Evolutionary conservation across 2,329 filamentous ascomycete genomes (phyloP).

Genomic region (Cercospora sojina): DNA sequence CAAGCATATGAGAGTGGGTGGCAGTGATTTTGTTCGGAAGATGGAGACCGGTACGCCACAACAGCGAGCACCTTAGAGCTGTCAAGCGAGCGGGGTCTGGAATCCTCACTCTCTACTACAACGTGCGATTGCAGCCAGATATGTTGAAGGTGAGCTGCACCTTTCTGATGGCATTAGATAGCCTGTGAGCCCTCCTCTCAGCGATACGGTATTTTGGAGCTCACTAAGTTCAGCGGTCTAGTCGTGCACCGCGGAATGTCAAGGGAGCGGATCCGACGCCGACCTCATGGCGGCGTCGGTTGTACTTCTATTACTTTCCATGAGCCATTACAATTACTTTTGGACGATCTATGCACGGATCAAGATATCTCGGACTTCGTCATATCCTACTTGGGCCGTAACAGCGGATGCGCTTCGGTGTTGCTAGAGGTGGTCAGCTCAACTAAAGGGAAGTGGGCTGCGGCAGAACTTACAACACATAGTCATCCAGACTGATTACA

Average conservation of each 20-base stretch:
- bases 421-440: slow-evolving; percentile 31
- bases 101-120: not conserved
- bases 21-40: not conserved
- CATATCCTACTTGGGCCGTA: slow-evolving; percentile 12
- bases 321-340: not conserved
- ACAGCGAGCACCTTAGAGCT: not conserved
- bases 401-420: slow-evolving; percentile 46
- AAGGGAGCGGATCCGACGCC: not conserved
- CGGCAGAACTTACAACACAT: slow-evolving; percentile 39
- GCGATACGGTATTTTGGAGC: not conserved
- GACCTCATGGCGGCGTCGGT: not conserved
- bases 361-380: not conserved
- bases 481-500: slow-evolving; percentile 58
- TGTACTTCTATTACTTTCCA: not conserved
- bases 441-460: too few species aligned
- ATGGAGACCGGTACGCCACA: not conserved
- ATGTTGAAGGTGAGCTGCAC: not conserved
- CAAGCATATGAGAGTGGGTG: not conserved
- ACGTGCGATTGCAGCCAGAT: not conserved
- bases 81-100: slow-evolving; percentile 1
- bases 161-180: not conserved
- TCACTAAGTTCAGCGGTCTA: not conserved
- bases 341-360: not conserved
- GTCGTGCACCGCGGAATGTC: not conserved
- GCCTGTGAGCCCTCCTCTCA: not conserved